phyloP scores from a whole-genome alignment of 139 green algal genomes.

The Marvania coccoides region DNA sequence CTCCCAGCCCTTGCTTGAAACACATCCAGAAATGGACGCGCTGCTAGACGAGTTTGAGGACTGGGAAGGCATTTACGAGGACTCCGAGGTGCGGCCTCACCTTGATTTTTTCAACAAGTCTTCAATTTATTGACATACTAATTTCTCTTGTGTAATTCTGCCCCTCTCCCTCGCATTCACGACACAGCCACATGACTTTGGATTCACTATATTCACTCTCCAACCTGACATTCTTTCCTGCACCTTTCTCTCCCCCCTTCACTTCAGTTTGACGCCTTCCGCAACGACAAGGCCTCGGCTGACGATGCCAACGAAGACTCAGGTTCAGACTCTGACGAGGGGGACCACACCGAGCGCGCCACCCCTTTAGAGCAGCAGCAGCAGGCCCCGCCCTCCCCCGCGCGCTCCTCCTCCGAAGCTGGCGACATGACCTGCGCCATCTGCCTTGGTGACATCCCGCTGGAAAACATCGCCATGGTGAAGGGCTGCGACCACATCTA shows the following conservation, averaged over 20 bases:
- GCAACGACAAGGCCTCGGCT: neutral
- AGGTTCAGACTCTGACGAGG: neutral
- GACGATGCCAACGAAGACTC: neutral
- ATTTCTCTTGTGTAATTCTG: too few species aligned
- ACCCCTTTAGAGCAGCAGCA: neutral
- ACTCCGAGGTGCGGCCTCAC: neutral
- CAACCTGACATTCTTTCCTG: too few species aligned
- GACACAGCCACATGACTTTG: too few species aligned
- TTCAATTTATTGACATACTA: too few species aligned
- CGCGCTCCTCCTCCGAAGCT: constrained; percentile 11
- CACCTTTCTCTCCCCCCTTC: neutral
- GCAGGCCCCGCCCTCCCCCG: neutral
- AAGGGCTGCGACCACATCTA: constrained; percentile 83
- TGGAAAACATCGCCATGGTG: constrained; percentile 53
- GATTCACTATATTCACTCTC: too few species aligned
- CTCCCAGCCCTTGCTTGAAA: too few species aligned
- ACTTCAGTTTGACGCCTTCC: neutral
- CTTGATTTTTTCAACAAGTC: too few species aligned
- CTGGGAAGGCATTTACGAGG: constrained; percentile 1
- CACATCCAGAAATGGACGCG: too few species aligned
- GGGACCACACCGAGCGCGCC: neutral
- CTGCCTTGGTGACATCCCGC: constrained; percentile 55
- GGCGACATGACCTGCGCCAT: constrained; percentile 70
- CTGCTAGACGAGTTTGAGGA: constrained; percentile 20
- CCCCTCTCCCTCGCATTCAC: too few species aligned